Evolutionary conservation across 176 grass and related monocot genomes (phyloP).

Genomic region (Eleusine coracana): DNA sequence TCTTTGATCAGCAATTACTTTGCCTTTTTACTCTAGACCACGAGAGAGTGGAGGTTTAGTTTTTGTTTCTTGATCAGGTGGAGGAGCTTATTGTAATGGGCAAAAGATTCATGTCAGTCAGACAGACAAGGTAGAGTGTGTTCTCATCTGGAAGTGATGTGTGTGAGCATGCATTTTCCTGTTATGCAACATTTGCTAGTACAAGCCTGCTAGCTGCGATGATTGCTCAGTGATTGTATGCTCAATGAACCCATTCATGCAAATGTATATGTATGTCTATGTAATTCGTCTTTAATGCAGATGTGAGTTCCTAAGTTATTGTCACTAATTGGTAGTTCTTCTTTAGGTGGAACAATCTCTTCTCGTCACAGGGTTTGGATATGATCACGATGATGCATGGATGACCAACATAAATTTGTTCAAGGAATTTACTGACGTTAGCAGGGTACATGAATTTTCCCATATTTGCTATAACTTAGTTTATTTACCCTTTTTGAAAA

Average conservation of each 20-base stretch:
- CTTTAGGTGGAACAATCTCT: slow-evolving; percentile 93
- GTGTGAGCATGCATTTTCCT: neutral
- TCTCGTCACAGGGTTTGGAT: slow-evolving; percentile 97
- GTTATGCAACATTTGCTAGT: slow-evolving; percentile 9
- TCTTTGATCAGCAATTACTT: slow-evolving; percentile 30
- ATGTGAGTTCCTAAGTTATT: slow-evolving; percentile 3
- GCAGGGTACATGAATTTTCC: slow-evolving; percentile 59
- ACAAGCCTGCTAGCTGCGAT: slow-evolving; percentile 1
- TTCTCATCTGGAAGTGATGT: slow-evolving; percentile 30
- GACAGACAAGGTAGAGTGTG: slow-evolving; percentile 70
- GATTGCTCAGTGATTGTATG: neutral
- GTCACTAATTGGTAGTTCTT: slow-evolving; percentile 42
- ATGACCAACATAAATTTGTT: slow-evolving; percentile 89
- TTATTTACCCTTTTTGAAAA: slow-evolving; percentile 22
- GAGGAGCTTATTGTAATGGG: slow-evolving; percentile 95
- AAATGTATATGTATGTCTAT: slow-evolving; percentile 33
- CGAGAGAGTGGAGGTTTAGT: neutral
- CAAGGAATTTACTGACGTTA: slow-evolving; percentile 97
- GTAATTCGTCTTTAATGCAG: neutral
- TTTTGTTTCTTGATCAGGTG: slow-evolving; percentile 62
- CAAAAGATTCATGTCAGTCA: slow-evolving; percentile 92
- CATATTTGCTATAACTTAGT: neutral
- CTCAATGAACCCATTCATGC: slow-evolving; percentile 20
- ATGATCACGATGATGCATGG: slow-evolving; percentile 99
- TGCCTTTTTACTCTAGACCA: slow-evolving; percentile 18